Base-by-base conservation (phyloP, 139 green algal species). In the Tetradesmus obliquus region DNA sequence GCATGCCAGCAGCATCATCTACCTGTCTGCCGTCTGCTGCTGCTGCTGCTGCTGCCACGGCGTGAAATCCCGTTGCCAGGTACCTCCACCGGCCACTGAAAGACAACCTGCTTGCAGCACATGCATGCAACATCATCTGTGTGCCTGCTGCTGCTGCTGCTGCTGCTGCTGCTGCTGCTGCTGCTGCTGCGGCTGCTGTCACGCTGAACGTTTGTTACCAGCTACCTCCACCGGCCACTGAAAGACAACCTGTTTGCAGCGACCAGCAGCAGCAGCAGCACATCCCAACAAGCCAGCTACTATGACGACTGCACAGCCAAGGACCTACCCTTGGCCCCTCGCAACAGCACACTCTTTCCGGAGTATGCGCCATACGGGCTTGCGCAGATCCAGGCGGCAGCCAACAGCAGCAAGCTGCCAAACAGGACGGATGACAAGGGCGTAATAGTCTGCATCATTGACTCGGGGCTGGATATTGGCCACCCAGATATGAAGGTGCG, bases 391-490 rank as follows among this genome's bases (percentile, higher is more conserved):
- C 89, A 92, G 54, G 89, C 89, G 57, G 83, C 60, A 13, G 45
- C 45, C n/a, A 80, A 22, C 66, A 89, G 81, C 82, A 15, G 3
- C n/a, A 91, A 91, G 82, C 88, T 91, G 79, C 79, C 45, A 5
- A 58, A 87, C 32, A 53, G 58, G 17, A 92, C 66, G 15, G 53
- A 55, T 12, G 20, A 74, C 5, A 22, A 55, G 17, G 89, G 89
- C 53, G 89, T 92, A 2, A 19, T 92, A 1, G n/a, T 92, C 1
- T 92, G 89, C 53, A 74, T 92, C 66, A 88, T 92, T 2, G 89
- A 92, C 69, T 82, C 54, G 20, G 89, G 89, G 3, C 32, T 92
- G 0, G 89, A 92, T n/a, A 57, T 24, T 4, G 55, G n/a, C 15
- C 89, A 92, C 54, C 89, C 89, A n/a, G 89, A 92, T 19, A 54